Evolutionary conservation across 2,329 filamentous ascomycete species (phyloP).

Genomic region (Cyphellophora europaea): DNA sequence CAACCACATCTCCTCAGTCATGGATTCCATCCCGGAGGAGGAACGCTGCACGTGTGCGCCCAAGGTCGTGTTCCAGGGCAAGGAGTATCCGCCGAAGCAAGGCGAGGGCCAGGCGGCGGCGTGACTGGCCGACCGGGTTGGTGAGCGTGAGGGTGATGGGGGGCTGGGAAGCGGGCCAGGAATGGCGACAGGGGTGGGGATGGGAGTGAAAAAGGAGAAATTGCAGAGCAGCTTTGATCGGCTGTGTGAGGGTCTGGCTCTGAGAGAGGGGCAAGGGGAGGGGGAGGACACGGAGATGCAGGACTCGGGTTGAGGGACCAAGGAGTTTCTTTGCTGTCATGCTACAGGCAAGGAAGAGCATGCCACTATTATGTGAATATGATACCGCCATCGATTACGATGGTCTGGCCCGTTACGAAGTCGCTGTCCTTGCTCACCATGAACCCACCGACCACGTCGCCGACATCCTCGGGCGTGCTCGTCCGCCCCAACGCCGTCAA

Average conservation of each 20-base stretch:
- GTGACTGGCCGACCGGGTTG: constrained; percentile 1
- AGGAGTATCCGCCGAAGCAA: constrained; percentile 46
- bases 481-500: constrained; percentile 48
- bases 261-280: too few relatives aligned
- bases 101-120: constrained; percentile 18
- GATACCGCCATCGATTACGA: constrained; percentile 54
- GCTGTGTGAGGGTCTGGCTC: neutral
- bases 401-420: constrained; percentile 57
- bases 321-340: too few relatives aligned
- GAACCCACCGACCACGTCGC: constrained; percentile 50
- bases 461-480: constrained; percentile 54
- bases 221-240: neutral
- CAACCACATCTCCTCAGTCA: constrained; percentile 41
- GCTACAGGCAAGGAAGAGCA: too few relatives aligned
- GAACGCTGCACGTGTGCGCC: constrained; percentile 49
- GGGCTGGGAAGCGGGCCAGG: neutral
- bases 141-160: neutral
- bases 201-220: neutral
- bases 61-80: constrained; percentile 41
- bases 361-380: constrained; percentile 28
- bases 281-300: too few relatives aligned
- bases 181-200: constrained; percentile 1
- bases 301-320: too few relatives aligned
- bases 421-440: constrained; percentile 49
- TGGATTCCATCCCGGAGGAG: constrained; percentile 40